A percentile compares a stretch with the other conserved stretches of the same genome.
Evolutionary conservation across 306 rosid species (phyloP).

Genomic region (Vigna trinervia): DNA sequence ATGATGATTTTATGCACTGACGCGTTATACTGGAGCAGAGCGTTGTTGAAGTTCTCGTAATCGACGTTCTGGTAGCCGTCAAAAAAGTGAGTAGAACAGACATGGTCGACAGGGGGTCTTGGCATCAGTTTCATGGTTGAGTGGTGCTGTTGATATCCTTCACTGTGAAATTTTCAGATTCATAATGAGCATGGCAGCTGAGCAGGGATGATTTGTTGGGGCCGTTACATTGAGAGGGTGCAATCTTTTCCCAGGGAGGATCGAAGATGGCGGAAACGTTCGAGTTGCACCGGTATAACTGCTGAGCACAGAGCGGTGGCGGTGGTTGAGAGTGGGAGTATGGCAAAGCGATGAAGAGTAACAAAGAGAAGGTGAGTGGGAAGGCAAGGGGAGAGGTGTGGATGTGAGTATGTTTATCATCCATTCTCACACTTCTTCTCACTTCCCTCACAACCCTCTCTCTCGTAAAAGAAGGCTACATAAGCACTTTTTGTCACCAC

Average conservation of each 20-base stretch:
- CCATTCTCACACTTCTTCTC: neutral
- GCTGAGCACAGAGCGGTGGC: neutral
- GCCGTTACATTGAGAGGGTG: conserved; percentile 28
- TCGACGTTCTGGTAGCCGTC: too few relatives aligned
- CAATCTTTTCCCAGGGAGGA: conserved; percentile 51
- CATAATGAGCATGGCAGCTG: too few relatives aligned
- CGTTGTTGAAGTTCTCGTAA: neutral
- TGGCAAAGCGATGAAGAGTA: neutral
- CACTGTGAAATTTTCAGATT: too few relatives aligned
- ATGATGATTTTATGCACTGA: neutral
- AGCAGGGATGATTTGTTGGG: neutral
- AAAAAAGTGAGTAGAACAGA: conserved; percentile 7
- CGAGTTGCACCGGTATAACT: conserved; percentile 44
- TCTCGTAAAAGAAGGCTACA: neutral
- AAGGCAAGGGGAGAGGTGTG: neutral
- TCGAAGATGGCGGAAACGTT: neutral
- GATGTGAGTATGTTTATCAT: neutral
- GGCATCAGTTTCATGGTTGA: conserved; percentile 5
- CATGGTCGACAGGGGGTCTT: neutral
- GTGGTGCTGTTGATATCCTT: too few relatives aligned
- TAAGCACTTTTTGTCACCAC: too few relatives aligned
- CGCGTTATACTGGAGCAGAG: neutral
- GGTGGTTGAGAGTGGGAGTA: neutral
- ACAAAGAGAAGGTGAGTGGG: neutral
- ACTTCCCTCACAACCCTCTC: neutral